phyloP scores from a whole-genome alignment of 148 eudicot genomes.

The Rhododendron henanense region DNA sequence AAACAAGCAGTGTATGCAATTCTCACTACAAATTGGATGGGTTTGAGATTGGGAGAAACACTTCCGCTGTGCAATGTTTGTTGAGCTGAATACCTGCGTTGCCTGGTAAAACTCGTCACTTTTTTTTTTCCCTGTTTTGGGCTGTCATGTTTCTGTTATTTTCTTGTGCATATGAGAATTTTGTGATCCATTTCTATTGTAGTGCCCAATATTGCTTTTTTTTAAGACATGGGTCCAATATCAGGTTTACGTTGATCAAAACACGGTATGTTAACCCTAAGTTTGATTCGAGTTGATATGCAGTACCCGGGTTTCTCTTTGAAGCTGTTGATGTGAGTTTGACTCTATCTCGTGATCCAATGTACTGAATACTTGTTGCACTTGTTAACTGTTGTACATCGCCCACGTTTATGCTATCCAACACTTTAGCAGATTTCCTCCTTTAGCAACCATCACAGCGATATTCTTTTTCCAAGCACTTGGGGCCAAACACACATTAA shows the following conservation, averaged over 20 bases:
- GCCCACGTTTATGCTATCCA: background rate
- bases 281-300: background rate
- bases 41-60: background rate
- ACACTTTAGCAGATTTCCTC: background rate
- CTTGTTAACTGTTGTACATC: background rate
- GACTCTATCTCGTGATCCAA: background rate
- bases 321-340: background rate
- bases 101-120: background rate
- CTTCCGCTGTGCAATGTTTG: background rate
- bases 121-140: background rate
- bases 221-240: background rate
- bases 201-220: background rate
- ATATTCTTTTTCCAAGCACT: background rate
- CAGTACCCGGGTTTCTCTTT: background rate
- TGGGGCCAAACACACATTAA: background rate
- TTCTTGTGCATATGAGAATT: background rate
- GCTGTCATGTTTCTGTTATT: background rate
- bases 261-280: background rate
- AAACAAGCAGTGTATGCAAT: background rate
- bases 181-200: background rate
- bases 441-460: background rate
- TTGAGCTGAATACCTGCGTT: background rate
- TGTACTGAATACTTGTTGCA: background rate
- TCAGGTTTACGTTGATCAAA: background rate
- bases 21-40: background rate